Evolutionary conservation across 2,329 filamentous ascomycete genomes (phyloP), one percentile per base, ranked within the genome.

Genomic region (Epichloe gansuensis): DNA sequence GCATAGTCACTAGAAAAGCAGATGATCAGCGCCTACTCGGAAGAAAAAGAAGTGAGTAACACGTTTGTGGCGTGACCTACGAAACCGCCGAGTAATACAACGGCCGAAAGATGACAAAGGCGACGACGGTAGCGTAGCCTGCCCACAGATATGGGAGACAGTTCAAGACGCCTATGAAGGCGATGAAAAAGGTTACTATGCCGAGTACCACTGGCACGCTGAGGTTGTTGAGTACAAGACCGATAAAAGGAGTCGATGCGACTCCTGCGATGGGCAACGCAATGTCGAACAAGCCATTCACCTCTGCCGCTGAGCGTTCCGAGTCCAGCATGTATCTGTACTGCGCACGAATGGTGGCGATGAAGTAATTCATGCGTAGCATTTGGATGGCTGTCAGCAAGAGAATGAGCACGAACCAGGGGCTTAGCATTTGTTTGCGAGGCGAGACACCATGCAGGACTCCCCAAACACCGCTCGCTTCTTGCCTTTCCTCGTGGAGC

Each of bases 51-150:
- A 7, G 9, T 11, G 15, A 41, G 12, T 21, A 21, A 21, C 41
- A 13, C 17, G 3, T 39, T n/a, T 3, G 5, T 5, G 36, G 13
- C 15, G 3, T 12, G 6, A 65, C 70, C 65, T 62, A 73, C 66
- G 81, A 87, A 55, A 89, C 81, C 6, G 84, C 80, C 0, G 84
- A 87, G 67, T 89, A 89, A 66, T 88, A 90, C 0, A 89, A 71
- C 0, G 85, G 86, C 0, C 86, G 78, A 57, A 87, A 85, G 35
- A 88, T 63, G 17, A 87, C 83, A 57, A 89, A 89, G 1, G 83
- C 68, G 15, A 77, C 63, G 13, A 89, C 76, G 7, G 86, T 87
- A 0, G 71, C 73, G 57, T 88, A 87, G 0, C 78, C 83, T 3
- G 78, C 76, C 72, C 77, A 80, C 25, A 77, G 70, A 48, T 75